Conservation (phyloP, 257 asterid genomes). For the Przewalskia tangutica region DNA sequence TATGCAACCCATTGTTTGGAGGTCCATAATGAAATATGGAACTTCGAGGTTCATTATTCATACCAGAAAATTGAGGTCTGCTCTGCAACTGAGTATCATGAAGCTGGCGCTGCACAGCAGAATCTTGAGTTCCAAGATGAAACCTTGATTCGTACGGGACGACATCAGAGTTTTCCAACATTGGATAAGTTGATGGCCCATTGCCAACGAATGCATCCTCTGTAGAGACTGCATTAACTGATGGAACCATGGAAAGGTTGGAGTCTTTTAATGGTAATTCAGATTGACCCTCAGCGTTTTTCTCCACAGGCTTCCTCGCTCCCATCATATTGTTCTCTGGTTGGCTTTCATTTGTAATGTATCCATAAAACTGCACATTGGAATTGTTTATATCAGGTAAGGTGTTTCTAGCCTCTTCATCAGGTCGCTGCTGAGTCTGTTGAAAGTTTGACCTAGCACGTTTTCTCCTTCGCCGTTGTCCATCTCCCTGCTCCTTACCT, state of each 20-base stretch:
- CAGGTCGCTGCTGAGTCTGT: conserved; percentile 14
- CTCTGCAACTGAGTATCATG: conserved; percentile 19
- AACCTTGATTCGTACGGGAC: conserved; percentile 21
- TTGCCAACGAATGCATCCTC: conserved; percentile 3
- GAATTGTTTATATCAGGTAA: conserved; percentile 28
- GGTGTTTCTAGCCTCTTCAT: conserved; percentile 19
- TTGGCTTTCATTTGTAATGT: conserved; percentile 20
- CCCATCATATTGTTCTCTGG: conserved; percentile 16
- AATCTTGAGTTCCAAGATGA: conserved; percentile 14
- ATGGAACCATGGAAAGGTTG: conserved; percentile 25
- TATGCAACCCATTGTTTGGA: background rate
- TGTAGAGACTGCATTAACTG: conserved; percentile 22
- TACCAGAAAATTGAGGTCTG: conserved; percentile 16
- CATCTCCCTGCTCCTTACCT: conserved; percentile 22
- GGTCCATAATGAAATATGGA: conserved; percentile 9
- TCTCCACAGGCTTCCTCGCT: conserved; percentile 17
- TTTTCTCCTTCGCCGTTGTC: conserved; percentile 23
- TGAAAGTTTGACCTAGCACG: conserved; percentile 21
- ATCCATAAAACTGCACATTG: conserved; percentile 13
- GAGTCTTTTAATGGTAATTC: conserved; percentile 23
- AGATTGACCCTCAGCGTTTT: conserved; percentile 15
- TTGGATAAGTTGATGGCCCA: conserved; percentile 18
- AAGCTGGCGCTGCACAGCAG: conserved; percentile 12
- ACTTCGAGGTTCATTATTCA: conserved; percentile 9
- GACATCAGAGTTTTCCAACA: conserved; percentile 22